A percentile compares a stretch with the other conserved stretches of the same genome.
Conservation (phyloP, 208 protist genomes). For the Novymonas esmeraldas region DNA sequence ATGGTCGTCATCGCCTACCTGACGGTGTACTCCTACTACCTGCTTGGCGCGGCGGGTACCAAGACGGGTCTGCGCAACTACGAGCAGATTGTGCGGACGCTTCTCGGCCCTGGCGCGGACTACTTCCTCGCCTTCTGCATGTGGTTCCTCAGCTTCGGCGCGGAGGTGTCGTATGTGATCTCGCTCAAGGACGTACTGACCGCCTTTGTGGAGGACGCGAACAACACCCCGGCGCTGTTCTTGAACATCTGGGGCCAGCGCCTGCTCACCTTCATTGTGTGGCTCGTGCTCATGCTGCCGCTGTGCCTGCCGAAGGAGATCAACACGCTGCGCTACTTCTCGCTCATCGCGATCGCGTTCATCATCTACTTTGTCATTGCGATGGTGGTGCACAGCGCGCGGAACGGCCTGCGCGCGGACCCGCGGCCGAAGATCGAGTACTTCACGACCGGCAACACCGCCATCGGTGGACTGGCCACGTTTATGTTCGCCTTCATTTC, state of each 20-base stretch:
- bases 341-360: slow-evolving; percentile 52
- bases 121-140: slow-evolving; percentile 63
- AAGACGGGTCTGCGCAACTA: slow-evolving; percentile 46
- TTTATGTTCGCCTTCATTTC: slow-evolving; percentile 74
- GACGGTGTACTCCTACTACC: slow-evolving; percentile 63
- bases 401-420: slow-evolving; percentile 39
- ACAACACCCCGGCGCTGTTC: slow-evolving; percentile 34
- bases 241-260: slow-evolving; percentile 39
- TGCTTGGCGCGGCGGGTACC: slow-evolving; percentile 41
- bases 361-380: slow-evolving; percentile 77
- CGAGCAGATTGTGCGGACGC: slow-evolving; percentile 43
- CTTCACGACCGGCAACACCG: slow-evolving; percentile 53
- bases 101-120: slow-evolving; percentile 54
- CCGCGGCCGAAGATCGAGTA: slow-evolving; percentile 39
- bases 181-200: slow-evolving; percentile 61
- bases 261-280: slow-evolving; percentile 58
- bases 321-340: slow-evolving; percentile 80
- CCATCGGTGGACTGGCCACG: slow-evolving; percentile 56
- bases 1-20: slow-evolving; percentile 36
- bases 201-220: slow-evolving; percentile 43
- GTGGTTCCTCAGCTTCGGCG: slow-evolving; percentile 60
- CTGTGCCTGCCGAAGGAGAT: slow-evolving; percentile 79
- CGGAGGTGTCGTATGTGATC: slow-evolving; percentile 74
- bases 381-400: slow-evolving; percentile 58
- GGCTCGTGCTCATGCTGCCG: slow-evolving; percentile 73